Conservation (phyloP, 2,329 filamentous ascomycete genomes). For the Malbranchea cinnamomea region DNA sequence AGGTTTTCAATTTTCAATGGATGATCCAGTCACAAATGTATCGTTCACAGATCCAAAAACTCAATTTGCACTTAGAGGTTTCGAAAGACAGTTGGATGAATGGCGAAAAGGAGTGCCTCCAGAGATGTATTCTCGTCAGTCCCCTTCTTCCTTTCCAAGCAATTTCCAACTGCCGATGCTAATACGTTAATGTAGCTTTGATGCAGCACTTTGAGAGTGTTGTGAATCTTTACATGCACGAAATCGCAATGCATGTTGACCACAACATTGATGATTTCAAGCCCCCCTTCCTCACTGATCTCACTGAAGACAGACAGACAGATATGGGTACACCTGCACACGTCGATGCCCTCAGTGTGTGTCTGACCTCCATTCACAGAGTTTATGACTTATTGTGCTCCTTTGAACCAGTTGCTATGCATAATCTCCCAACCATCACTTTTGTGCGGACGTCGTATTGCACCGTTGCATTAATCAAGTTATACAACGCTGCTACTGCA, state of each 20-base stretch:
- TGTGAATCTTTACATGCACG: constrained; percentile 59
- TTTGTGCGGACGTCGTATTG: constrained; percentile 59
- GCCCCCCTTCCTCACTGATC: constrained; percentile 29
- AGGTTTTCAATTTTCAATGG: constrained; percentile 49
- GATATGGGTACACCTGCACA: constrained; percentile 41
- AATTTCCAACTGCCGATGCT: constrained; percentile 1
- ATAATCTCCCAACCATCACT: constrained; percentile 53
- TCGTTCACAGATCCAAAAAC: constrained; percentile 47
- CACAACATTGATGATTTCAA: constrained; percentile 40
- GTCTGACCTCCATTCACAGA: constrained; percentile 49
- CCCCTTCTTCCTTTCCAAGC: background rate
- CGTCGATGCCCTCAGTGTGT: constrained; percentile 52
- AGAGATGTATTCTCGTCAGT: constrained; percentile 43
- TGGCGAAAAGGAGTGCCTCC: constrained; percentile 41
- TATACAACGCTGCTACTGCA: constrained; percentile 52
- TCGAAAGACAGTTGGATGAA: constrained; percentile 49
- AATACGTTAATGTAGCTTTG: constrained; percentile 33
- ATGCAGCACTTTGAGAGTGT: constrained; percentile 50
- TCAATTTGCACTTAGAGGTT: constrained; percentile 48
- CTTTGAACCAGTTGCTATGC: constrained; percentile 44
- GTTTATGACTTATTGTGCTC: constrained; percentile 50
- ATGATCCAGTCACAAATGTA: constrained; percentile 42
- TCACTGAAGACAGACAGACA: constrained; percentile 21
- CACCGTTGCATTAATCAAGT: constrained; percentile 57
- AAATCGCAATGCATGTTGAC: constrained; percentile 55